Conservation (phyloP, 805 yeast genomes). For the Pichia californica region DNA sequence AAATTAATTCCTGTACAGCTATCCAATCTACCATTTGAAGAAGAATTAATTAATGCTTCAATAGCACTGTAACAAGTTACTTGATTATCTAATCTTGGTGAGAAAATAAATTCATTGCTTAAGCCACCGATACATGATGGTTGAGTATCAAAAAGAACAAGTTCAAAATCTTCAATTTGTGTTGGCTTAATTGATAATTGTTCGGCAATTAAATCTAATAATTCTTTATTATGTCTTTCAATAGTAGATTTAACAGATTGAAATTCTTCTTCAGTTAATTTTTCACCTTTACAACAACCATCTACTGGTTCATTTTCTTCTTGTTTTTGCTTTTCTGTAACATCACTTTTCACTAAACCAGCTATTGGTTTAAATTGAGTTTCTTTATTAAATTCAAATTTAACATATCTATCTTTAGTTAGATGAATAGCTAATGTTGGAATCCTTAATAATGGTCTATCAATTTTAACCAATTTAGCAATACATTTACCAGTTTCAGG, state of each 20-base stretch:
- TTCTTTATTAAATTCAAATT: slow-evolving; percentile 87
- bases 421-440: slow-evolving; percentile 94
- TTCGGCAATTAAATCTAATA: slow-evolving; percentile 61
- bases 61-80: slow-evolving; percentile 81
- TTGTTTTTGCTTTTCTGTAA: background rate
- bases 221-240: slow-evolving; percentile 69
- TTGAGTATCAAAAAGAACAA: slow-evolving; percentile 80
- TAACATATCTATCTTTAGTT: slow-evolving; percentile 65
- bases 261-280: slow-evolving; percentile 48
- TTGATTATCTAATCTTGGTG: slow-evolving; percentile 87
- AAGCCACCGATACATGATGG: slow-evolving; percentile 81
- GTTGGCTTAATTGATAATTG: slow-evolving; percentile 47
- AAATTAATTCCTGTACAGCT: slow-evolving; percentile 57
- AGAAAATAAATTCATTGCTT: slow-evolving; percentile 82
- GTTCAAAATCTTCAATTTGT: slow-evolving; percentile 84
- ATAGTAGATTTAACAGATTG: slow-evolving; percentile 58
- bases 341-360: slow-evolving; percentile 37
- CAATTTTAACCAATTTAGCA: slow-evolving; percentile 69
- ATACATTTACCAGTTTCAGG: slow-evolving; percentile 40
- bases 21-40: slow-evolving; percentile 23
- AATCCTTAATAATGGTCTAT: slow-evolving; percentile 79
- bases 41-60: slow-evolving; percentile 54
- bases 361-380: slow-evolving; percentile 82
- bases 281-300: slow-evolving; percentile 46
- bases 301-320: slow-evolving; percentile 1